Percentiles rank a stretch among this genome's conserved stretches.
Conservation (phyloP, 1,284 basidiomycete genomes). For the Naganishia sp. region DNA sequence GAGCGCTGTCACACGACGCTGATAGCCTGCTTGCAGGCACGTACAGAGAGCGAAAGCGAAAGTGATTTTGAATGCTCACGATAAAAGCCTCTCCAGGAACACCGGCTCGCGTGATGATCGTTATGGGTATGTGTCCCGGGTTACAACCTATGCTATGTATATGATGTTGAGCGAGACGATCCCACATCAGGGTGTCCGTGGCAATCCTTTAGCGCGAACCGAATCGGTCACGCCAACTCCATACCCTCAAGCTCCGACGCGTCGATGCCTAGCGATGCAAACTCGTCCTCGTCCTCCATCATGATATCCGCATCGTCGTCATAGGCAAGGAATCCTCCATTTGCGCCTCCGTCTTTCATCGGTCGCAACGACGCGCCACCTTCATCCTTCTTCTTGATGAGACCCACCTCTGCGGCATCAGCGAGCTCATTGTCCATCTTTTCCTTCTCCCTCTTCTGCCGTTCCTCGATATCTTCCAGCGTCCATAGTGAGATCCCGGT, state of each 20-base stretch:
- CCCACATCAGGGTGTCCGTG: too few species aligned
- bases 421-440: conserved; percentile 39
- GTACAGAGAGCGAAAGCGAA: too few species aligned
- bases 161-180: too few species aligned
- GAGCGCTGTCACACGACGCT: too few species aligned
- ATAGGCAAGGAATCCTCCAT: conserved; percentile 3
- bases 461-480: conserved; percentile 52
- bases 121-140: too few species aligned
- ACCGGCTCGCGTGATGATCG: too few species aligned
- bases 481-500: conserved; percentile 96
- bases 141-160: too few species aligned
- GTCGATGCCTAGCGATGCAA: conserved; percentile 32
- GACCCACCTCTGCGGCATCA: conserved; percentile 37
- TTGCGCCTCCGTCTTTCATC: neutral
- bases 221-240: conserved; percentile 12
- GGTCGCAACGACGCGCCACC: neutral
- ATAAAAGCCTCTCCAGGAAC: too few species aligned
- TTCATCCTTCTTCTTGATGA: conserved; percentile 29
- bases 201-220: too few species aligned
- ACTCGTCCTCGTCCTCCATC: conserved; percentile 31
- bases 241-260: conserved; percentile 27
- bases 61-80: too few species aligned
- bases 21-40: too few species aligned
- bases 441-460: conserved; percentile 46
- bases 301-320: conserved; percentile 26